Base-by-base conservation (phyloP, 768 basidiomycete species). In the Termitomyces sp. region DNA sequence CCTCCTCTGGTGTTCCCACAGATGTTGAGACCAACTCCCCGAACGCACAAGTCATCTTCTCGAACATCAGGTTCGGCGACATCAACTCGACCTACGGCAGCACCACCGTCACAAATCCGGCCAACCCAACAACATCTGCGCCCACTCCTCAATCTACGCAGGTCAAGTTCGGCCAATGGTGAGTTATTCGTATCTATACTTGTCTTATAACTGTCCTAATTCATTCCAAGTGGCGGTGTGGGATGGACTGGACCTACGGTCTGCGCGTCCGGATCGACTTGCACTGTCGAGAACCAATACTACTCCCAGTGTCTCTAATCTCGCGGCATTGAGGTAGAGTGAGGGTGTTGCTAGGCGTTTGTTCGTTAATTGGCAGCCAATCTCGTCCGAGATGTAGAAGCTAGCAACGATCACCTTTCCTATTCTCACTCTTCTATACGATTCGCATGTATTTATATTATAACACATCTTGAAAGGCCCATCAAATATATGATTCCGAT, bases 91-190 rank as follows among this genome's bases (percentile, higher is more conserved):
- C 51, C 3, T 52, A 52, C 26, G 10, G 81, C 74, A 79, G 81
- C 74, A 79, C 76, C 64, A 69, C 74, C 63, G 64, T 65, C 34
- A 81, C 74, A 75, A 81, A 80, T 20, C n/a, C 39, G n/a, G 10
- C n/a, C n/a, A 10, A n/a, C 39, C 4, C 36, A 16, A 61, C 60
- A 8, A 43, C 57, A 20, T 42, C 42, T 31, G 47, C 60, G 24
- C 48, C 60, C 22, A 13, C 60, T 26, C 60, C 72, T 18, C 62
- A 57, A 55, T 63, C 69, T 27, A 72, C 72, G 24, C 70, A 71
- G 59, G 63, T 69, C 56, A 68, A 72, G 56, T 74, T 64, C 53
- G 72, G 72, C 48, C 72, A 74, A 71, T 72, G 72, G 73, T 73
- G 53, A 61, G 70, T 43, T 16, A 9, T 22, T 4, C 5, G 3